phyloP scores from a whole-genome alignment of 1,284 basidiomycete genomes.

The Trichosporon sp. region DNA sequence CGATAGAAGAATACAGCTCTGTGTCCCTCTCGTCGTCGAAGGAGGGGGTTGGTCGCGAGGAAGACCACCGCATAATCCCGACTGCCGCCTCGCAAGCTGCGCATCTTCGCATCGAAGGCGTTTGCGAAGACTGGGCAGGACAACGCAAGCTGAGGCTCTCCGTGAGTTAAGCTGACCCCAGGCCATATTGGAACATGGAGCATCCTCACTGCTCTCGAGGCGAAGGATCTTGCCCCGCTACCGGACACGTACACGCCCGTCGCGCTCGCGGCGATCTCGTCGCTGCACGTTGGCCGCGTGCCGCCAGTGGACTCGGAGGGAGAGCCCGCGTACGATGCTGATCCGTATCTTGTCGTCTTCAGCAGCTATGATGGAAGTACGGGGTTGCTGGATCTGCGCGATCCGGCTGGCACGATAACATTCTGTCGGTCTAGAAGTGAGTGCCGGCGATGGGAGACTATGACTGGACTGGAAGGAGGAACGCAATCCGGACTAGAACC shows the following conservation, averaged over 20 bases:
- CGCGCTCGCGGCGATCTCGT: conserved; percentile 24
- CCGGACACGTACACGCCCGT: conserved; percentile 28
- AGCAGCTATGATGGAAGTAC: conserved; percentile 32
- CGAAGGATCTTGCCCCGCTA: conserved; percentile 11
- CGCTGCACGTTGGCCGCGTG: conserved; percentile 23
- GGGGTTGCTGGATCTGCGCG: conserved; percentile 32
- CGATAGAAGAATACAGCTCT: not conserved
- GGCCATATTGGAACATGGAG: conserved; percentile 72
- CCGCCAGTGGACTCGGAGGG: conserved; percentile 24
- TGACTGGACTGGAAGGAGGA: too few relatives aligned
- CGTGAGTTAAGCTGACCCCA: conserved; percentile 47
- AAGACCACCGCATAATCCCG: too few relatives aligned
- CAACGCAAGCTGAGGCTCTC: too few relatives aligned
- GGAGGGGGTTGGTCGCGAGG: too few relatives aligned
- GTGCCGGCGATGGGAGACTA: too few relatives aligned
- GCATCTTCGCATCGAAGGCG: too few relatives aligned
- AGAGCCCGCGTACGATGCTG: conserved; percentile 21
- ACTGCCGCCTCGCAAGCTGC: too few relatives aligned
- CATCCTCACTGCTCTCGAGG: conserved; percentile 52
- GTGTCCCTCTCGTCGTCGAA: too few relatives aligned
- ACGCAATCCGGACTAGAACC: too few relatives aligned
- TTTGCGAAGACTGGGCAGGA: too few relatives aligned
- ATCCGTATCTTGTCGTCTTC: conserved; percentile 27
- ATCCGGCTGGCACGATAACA: conserved; percentile 22
- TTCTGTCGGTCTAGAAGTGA: conserved; percentile 30